Conservation (phyloP, 2,329 filamentous ascomycete species). For the Hymenoscyphus infarciens region DNA sequence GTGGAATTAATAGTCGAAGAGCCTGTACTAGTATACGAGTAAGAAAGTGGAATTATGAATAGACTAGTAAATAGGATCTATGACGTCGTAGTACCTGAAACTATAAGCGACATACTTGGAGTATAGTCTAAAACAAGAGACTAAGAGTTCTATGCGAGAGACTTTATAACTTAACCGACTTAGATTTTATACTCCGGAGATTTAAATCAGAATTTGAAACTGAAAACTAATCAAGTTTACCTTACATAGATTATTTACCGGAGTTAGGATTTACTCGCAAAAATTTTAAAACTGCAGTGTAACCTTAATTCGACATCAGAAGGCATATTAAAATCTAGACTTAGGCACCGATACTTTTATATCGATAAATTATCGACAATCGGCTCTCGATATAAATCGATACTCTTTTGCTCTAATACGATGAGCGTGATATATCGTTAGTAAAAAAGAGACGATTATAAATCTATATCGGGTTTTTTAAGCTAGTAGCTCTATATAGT, state of each 20-base stretch:
- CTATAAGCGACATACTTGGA: neutral
- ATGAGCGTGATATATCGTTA: too few species aligned
- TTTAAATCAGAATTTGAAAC: neutral
- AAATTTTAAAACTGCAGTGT: neutral
- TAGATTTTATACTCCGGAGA: neutral
- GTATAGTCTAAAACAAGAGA: neutral
- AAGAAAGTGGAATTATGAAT: neutral
- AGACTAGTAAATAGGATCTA: slow-evolving; percentile 1
- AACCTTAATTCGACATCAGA: neutral
- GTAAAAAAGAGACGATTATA: too few species aligned
- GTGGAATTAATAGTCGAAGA: neutral
- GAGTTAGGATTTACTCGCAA: neutral
- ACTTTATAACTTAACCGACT: neutral
- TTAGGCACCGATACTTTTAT: too few species aligned
- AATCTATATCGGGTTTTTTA: too few species aligned
- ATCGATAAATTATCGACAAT: too few species aligned
- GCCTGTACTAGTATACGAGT: neutral
- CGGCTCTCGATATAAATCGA: too few species aligned
- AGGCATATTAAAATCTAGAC: too few species aligned
- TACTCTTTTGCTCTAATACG: too few species aligned
- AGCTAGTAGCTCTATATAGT: too few species aligned
- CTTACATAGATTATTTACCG: neutral
- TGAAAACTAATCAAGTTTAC: neutral
- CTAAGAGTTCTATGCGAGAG: neutral
- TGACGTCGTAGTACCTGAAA: neutral